phyloP scores from a whole-genome alignment of 257 asterid species.

The Lycium barbarum region DNA sequence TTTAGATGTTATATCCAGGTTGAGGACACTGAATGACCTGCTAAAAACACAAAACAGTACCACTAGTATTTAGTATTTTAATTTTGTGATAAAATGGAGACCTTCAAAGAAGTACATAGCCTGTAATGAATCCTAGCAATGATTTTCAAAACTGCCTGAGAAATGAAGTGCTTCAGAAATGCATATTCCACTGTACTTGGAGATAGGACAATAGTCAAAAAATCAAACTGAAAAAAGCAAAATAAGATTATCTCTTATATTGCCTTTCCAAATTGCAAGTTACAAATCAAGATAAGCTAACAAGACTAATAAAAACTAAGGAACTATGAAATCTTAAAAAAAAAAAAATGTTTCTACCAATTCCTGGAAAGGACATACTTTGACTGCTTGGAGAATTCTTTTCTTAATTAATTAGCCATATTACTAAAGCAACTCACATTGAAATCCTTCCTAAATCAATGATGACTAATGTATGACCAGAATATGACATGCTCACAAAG shows the following conservation, averaged over 20 bases:
- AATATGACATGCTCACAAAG: slow-evolving; percentile 9
- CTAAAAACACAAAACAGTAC: slow-evolving; percentile 40
- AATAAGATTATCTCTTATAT: background rate
- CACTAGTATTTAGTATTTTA: slow-evolving; percentile 31
- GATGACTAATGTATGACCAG: slow-evolving; percentile 12
- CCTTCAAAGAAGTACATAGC: slow-evolving; percentile 26
- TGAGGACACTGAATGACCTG: slow-evolving; percentile 78
- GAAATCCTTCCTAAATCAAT: background rate
- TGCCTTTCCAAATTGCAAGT: slow-evolving; percentile 24
- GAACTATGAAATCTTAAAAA: background rate
- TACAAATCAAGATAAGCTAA: background rate
- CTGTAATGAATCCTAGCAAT: slow-evolving; percentile 61
- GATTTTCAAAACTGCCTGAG: slow-evolving; percentile 86
- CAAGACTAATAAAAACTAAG: slow-evolving; percentile 8
- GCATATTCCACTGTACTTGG: background rate
- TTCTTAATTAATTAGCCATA: background rate
- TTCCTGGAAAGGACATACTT: background rate
- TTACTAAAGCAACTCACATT: background rate
- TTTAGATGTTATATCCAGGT: slow-evolving; percentile 52
- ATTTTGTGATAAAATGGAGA: slow-evolving; percentile 27
- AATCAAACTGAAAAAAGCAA: slow-evolving; percentile 5
- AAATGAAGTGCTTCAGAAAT: slow-evolving; percentile 40
- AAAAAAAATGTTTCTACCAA: background rate
- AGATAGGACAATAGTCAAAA: background rate
- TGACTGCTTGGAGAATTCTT: background rate